A percentile compares a stretch with the other conserved stretches of the same genome.
Evolutionary conservation across 129 eudicot species (phyloP).

Genomic region (Daucus carota): DH1_v3.0 NC_030389.2:44355001-44355500

Average conservation of each 20-base stretch:
- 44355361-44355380: constrained; percentile 30
- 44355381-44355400: constrained; percentile 67
- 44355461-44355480: constrained; percentile 42
- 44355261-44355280: not conserved
- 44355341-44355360: constrained; percentile 62
- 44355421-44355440: constrained; percentile 63
- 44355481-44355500: constrained; percentile 69
- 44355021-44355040: constrained; percentile 45
- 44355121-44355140: constrained; percentile 65
- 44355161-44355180: constrained; percentile 50
- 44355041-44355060: constrained; percentile 30
- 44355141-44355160: constrained; percentile 46
- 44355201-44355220: constrained; percentile 45
- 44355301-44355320: not conserved
- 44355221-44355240: constrained; percentile 49
- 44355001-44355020: constrained; percentile 55
- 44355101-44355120: constrained; percentile 40
- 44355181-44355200: constrained; percentile 40
- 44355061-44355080: constrained; percentile 47
- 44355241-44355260: constrained; percentile 25
- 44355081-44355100: constrained; percentile 67
- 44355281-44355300: not conserved
- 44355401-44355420: constrained; percentile 44
- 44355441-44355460: constrained; percentile 62
- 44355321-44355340: constrained; percentile 44